Evolutionary conservation across 805 yeast genomes (phyloP).

Genomic region (Grigorovia jiainica): DNA sequence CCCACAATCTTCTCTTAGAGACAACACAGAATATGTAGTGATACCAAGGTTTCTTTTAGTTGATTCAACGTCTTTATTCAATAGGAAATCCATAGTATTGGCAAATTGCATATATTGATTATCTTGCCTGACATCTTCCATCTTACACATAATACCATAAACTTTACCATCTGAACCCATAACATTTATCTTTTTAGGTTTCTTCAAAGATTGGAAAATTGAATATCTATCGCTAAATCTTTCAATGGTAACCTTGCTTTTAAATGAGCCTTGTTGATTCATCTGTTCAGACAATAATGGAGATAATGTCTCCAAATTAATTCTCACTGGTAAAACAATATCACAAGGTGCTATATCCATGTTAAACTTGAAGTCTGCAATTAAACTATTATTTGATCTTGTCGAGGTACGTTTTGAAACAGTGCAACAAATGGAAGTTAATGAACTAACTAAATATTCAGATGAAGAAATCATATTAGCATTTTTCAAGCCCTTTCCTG

Average conservation of each 20-base stretch:
- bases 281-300: slow-evolving; percentile 41
- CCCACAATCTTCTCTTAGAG: slow-evolving; percentile 79
- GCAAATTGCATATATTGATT: slow-evolving; percentile 88
- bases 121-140: slow-evolving; percentile 91
- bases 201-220: slow-evolving; percentile 73
- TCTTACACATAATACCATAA: slow-evolving; percentile 72
- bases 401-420: slow-evolving; percentile 16
- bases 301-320: slow-evolving; percentile 57
- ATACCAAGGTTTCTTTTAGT: slow-evolving; percentile 62
- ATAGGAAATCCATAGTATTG: slow-evolving; percentile 67
- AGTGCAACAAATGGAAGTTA: slow-evolving; percentile 22
- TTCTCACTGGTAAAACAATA: slow-evolving; percentile 65
- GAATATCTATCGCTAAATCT: slow-evolving; percentile 59
- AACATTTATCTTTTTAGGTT: slow-evolving; percentile 69
- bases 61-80: slow-evolving; percentile 60
- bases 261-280: slow-evolving; percentile 35
- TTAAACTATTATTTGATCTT: slow-evolving; percentile 26
- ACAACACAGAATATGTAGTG: slow-evolving; percentile 79
- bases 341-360: slow-evolving; percentile 35
- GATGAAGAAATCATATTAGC: slow-evolving; percentile 18
- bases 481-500: too few species aligned
- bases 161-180: slow-evolving; percentile 69
- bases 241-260: slow-evolving; percentile 44
- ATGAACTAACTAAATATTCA: slow-evolving; percentile 12
- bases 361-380: slow-evolving; percentile 36